A percentile compares a stretch with the other conserved stretches of the same genome.
Conservation (phyloP, 2,329 filamentous ascomycete species). For the Eutypa lata region DNA sequence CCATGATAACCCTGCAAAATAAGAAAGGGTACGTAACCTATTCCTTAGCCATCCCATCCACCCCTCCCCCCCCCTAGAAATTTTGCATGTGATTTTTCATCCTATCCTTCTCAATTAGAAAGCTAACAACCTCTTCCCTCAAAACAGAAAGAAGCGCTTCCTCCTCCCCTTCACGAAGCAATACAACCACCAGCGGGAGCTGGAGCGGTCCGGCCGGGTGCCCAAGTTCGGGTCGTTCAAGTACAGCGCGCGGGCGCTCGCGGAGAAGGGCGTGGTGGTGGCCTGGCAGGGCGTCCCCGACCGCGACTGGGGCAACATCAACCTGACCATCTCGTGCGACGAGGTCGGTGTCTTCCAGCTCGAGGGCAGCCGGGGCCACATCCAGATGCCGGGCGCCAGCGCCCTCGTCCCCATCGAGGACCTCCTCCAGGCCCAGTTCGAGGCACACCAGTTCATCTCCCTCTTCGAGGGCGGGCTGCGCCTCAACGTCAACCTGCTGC, state of each 20-base stretch:
- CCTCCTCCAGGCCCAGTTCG: conserved; percentile 92
- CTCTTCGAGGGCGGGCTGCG: conserved; percentile 82
- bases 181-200: conserved; percentile 96
- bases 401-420: conserved; percentile 89
- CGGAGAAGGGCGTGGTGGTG: conserved; percentile 91
- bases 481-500: conserved; percentile 92
- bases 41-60: background rate
- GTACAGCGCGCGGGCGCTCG: conserved; percentile 84
- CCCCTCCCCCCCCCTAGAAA: too few relatives aligned
- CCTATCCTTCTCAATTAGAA: background rate
- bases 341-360: conserved; percentile 91
- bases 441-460: conserved; percentile 93
- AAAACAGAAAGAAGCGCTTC: conserved; percentile 76
- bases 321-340: conserved; percentile 91
- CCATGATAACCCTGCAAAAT: conserved; percentile 94
- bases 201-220: conserved; percentile 85
- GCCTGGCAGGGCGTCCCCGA: conserved; percentile 82
- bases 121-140: conserved; percentile 21
- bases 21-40: conserved; percentile 76
- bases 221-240: conserved; percentile 98
- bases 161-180: conserved; percentile 96
- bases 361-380: conserved; percentile 85
- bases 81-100: too few relatives aligned
- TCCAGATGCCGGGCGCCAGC: conserved; percentile 93
- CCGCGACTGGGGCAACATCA: conserved; percentile 85